These are phyloP conservation scores for Warburgia ugandensis DNA, from an alignment of 164 flowering plant species.

Conservation along the genomic window DNA sequence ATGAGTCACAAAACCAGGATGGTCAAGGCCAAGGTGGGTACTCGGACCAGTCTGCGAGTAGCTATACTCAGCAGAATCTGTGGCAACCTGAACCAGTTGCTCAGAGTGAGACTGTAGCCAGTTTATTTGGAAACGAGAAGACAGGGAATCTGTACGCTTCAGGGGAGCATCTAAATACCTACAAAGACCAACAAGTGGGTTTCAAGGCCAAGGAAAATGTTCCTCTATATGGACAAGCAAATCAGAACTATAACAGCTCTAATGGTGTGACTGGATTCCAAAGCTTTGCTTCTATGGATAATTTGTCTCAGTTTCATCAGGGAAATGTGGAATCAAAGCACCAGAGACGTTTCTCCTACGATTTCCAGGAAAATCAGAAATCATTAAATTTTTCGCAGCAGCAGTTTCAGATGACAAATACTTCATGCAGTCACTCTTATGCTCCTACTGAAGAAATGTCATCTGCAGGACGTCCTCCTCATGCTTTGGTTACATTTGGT, in stretches of 20 bases:
- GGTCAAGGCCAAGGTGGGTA: constrained; percentile 22
- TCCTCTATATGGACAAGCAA: constrained; percentile 27
- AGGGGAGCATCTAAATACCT: constrained; percentile 17
- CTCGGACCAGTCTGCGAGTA: constrained; percentile 32
- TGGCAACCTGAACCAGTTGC: constrained; percentile 35
- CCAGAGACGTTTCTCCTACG: constrained; percentile 28
- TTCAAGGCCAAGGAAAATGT: constrained; percentile 22
- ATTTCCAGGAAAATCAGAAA: constrained; percentile 38
- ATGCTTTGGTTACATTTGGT: constrained; percentile 91
- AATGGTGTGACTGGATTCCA: constrained; percentile 20
- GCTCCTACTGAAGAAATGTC: constrained; percentile 49
- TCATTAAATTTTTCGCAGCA: constrained; percentile 30
- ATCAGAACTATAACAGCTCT: constrained; percentile 23
- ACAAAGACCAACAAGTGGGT: constrained; percentile 25
- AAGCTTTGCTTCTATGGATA: constrained; percentile 30
- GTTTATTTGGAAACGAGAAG: constrained; percentile 27
- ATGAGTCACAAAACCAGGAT: constrained; percentile 20
- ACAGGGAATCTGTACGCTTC: constrained; percentile 23
- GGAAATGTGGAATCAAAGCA: constrained; percentile 29
- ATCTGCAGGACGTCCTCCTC: constrained; percentile 89
- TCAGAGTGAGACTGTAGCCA: constrained; percentile 14
- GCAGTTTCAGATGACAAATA: constrained; percentile 25
- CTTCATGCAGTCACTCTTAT: constrained; percentile 24
- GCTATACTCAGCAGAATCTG: constrained; percentile 27
- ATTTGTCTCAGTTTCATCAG: constrained; percentile 31